Base-by-base conservation (phyloP, 495 filamentous ascomycete species). In the Penicillium lividum region DNA sequence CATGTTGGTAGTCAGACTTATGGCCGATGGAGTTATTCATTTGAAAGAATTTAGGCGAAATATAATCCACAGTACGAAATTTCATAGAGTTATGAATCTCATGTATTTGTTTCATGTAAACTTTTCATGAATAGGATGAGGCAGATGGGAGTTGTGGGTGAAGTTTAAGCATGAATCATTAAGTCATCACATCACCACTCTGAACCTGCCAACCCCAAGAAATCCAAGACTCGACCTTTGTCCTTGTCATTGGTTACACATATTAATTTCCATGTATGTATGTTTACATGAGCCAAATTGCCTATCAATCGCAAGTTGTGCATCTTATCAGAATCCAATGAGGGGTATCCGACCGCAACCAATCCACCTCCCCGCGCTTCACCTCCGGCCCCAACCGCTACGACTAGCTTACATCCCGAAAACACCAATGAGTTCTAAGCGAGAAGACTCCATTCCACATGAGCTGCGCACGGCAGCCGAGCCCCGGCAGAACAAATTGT, bases 401-500 rank as follows among this genome's bases (percentile, higher is more conserved):
- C 9, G 1, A 18, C 25, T 33, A 31, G 46, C 29, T 28, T 54
- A 53, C 25, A 43, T 15, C 30, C n/a, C 18, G 25, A 33, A 33
- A 29, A 40, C 16, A 28, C 60, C 56, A 25, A 76, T 78, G 72
- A 76, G 65, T 51, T 65, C 71, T 11, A 58, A 63, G 16, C 65
- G 70, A 48, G 67, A 72, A 54, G 67, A 66, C 27, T 76, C 75
- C 0, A 68, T 77, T 48, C 76, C 77, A 48, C 83, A 86, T 54
- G 72, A 78, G 54, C 80, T 91, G 62, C 85, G 91, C 53, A 95
- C 91, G 7, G 86, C 87, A 3, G 73, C 80, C 25, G 87, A 91
- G 57, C 88, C 86, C 47, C 87, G 90, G 40, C 85, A 88, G 42
- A 72, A 82, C 60, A 67, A 73, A 18, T 73, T 85, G 30, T 77